Base-by-base conservation (phyloP, 2,329 filamentous ascomycete species). In the Xylaria sp. region DNA sequence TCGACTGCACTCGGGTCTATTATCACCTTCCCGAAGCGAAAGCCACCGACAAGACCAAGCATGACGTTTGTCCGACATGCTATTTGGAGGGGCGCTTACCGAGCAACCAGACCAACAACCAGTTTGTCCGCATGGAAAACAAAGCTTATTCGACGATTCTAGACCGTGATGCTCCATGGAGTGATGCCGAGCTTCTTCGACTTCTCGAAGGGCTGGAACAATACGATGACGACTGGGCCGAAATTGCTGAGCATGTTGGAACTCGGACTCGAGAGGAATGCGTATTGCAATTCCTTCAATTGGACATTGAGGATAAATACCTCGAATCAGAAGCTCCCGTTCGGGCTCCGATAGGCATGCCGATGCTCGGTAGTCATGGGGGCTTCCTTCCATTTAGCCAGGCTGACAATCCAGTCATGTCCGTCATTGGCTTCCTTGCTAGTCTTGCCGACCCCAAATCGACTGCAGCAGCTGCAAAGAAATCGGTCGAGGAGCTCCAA, bases 251-350 rank as follows among this genome's bases (percentile, higher is more conserved):
- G 66, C 92, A 97, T 73, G 95, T 99, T 45, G 91, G 91, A 51
- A 96, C 92, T 2, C 89, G 94, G 63, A 97, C 93, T 1, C 86
- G 92, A 56, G 96, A 99, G 77, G 94, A 99, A 79, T 99, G 95
- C 76, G 94, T 98, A 15, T 84, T 98, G 71, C 95, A 97, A 75
- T 99, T 99, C 81, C 78, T 99, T 67, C 93, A 97, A 74, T 83
- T 99, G 37, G 94, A 97, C 70, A 99, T 99, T 65, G 95, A 98
- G 76, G 94, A 97, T 80, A 96, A 96, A 76, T 99, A 97, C 73
- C 82, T 97, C 9, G 94, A 98, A 71, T 88, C 92, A 7, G 89
- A 94, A 71, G 82, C 84, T 7, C 71, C 77, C 11, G 77, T 85
- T 56, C 82, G 80, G 61, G 81, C 82, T 50, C 83, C 82, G 11